These are phyloP conservation scores for Debaryomyces subglobosus DNA, from an alignment of 1,139 yeast genomes.

Conservation along the genomic window DNA sequence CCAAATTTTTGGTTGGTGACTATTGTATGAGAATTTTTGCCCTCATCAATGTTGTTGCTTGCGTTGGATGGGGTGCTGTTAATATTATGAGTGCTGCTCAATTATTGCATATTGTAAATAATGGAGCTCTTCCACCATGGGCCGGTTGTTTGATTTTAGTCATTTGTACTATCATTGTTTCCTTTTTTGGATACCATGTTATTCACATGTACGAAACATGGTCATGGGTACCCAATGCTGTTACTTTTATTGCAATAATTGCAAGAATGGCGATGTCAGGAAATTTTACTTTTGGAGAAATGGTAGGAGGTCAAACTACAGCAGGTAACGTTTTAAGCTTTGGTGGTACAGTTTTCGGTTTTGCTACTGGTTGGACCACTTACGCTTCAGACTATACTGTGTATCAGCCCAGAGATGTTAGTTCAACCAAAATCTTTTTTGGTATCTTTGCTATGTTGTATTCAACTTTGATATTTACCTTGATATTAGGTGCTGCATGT, in stretches of 20 bases:
- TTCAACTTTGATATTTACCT: slow-evolving; percentile 69
- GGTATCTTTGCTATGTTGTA: slow-evolving; percentile 65
- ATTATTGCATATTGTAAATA: slow-evolving; percentile 74
- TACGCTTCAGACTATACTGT: slow-evolving; percentile 92
- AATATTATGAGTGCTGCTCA: slow-evolving; percentile 91
- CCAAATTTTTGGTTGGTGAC: slow-evolving; percentile 79
- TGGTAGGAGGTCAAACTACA: slow-evolving; percentile 56
- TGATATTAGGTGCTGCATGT: slow-evolving; percentile 87
- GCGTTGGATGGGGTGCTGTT: slow-evolving; percentile 96
- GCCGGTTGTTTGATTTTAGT: slow-evolving; percentile 83
- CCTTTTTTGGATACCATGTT: slow-evolving; percentile 85
- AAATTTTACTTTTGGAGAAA: slow-evolving; percentile 53
- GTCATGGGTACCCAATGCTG: slow-evolving; percentile 84
- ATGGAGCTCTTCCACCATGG: slow-evolving; percentile 80
- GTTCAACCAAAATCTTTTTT: slow-evolving; percentile 60
- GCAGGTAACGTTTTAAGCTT: slow-evolving; percentile 83
- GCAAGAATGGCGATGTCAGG: slow-evolving; percentile 72
- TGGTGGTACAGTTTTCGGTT: slow-evolving; percentile 86
- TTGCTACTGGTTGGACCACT: slow-evolving; percentile 95
- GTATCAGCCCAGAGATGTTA: slow-evolving; percentile 70
- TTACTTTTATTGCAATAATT: slow-evolving; percentile 74
- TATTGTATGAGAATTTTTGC: slow-evolving; percentile 77
- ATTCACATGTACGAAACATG: slow-evolving; percentile 84
- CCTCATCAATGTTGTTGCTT: slow-evolving; percentile 75
- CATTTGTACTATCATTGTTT: slow-evolving; percentile 66